Conservation (phyloP, 2,329 filamentous ascomycete species). For the Apiospora aurea region DNA sequence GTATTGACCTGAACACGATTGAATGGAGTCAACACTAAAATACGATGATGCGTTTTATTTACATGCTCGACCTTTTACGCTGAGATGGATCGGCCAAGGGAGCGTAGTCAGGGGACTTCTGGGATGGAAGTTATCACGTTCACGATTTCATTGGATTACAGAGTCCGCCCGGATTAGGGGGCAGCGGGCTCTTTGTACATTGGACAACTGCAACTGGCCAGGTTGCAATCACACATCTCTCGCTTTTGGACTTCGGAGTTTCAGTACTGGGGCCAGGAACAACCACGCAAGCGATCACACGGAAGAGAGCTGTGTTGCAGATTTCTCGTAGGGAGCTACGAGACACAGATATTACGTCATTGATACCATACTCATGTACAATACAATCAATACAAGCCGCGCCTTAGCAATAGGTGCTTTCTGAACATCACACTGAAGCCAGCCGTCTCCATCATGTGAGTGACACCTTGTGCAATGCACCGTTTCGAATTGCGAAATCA, state of each 20-base stretch:
- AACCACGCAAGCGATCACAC: background rate
- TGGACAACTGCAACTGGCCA: background rate
- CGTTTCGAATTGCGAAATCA: background rate
- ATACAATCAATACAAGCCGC: background rate
- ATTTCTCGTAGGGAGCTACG: constrained; percentile 6
- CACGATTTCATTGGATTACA: background rate
- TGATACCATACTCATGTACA: constrained; percentile 20
- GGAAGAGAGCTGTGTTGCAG: background rate
- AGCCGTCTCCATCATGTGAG: background rate
- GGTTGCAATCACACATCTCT: constrained; percentile 12
- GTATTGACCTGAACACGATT: constrained; percentile 92
- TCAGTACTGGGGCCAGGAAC: background rate
- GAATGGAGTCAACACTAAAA: constrained; percentile 95
- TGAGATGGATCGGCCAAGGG: background rate
- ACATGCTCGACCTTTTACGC: background rate
- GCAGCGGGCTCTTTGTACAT: constrained; percentile 12
- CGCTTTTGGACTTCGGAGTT: constrained; percentile 4
- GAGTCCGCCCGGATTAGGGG: background rate
- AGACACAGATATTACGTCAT: constrained; percentile 13
- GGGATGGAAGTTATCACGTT: background rate
- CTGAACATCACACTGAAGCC: background rate
- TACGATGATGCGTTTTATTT: background rate
- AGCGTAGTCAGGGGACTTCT: background rate
- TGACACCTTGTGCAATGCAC: background rate
- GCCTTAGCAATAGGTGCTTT: background rate